Conservation (phyloP, 2,329 filamentous ascomycete genomes). For the Phialocephala subalpina region DNA sequence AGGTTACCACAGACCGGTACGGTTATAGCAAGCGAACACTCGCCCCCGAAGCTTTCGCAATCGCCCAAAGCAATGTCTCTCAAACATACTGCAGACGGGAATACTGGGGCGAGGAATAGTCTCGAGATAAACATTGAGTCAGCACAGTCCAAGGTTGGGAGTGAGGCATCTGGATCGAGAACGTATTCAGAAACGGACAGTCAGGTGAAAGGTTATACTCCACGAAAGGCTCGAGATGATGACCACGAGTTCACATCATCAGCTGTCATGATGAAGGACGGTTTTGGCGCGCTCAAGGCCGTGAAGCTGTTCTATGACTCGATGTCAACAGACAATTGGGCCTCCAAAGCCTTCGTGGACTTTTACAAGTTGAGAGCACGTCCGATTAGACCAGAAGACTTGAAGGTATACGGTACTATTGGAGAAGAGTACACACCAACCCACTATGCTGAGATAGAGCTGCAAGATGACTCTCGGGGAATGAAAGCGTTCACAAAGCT, state of each 20-base stretch:
- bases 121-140: background rate
- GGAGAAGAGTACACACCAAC: background rate
- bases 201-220: background rate
- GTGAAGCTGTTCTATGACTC: constrained; percentile 1
- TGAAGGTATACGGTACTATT: background rate
- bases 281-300: background rate
- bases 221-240: background rate
- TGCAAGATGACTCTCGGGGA: background rate
- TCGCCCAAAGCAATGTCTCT: background rate
- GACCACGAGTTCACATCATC: background rate
- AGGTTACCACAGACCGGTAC: background rate
- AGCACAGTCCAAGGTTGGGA: background rate
- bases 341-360: background rate
- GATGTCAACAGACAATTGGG: constrained; percentile 2
- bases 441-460: background rate
- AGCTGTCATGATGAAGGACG: background rate
- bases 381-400: background rate
- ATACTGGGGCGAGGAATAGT: background rate
- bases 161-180: background rate
- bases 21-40: background rate
- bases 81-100: background rate
- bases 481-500: background rate
- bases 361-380: background rate
- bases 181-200: background rate
- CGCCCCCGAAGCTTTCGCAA: background rate